phyloP scores from a whole-genome alignment of 495 filamentous ascomycete genomes.

The Aspergillus sparsus region DNA sequence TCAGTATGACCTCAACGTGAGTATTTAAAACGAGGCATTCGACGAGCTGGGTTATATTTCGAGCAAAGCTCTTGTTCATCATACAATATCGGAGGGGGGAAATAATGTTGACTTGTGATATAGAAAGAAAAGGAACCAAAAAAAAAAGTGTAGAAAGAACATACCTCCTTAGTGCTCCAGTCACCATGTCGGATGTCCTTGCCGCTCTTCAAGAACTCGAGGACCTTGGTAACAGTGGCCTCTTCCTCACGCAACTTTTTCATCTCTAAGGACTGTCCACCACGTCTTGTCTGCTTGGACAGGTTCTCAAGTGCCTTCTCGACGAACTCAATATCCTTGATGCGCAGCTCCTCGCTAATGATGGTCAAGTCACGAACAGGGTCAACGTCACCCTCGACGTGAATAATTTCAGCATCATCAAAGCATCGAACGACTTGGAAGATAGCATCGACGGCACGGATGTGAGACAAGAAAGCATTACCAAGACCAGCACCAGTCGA shows the following conservation, averaged over 20 bases:
- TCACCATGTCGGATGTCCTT: constrained; percentile 89
- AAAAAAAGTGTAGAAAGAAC: constrained; percentile 37
- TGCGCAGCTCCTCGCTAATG: constrained; percentile 92
- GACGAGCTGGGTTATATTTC: constrained; percentile 96
- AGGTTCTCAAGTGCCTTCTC: constrained; percentile 90
- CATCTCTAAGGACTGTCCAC: constrained; percentile 96
- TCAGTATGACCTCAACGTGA: constrained; percentile 79
- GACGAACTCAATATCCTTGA: constrained; percentile 99
- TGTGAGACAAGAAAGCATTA: constrained; percentile 98
- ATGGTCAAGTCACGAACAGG: constrained; percentile 91
- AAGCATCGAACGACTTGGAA: constrained; percentile 99
- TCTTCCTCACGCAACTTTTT: constrained; percentile 97
- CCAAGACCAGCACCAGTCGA: constrained; percentile 97
- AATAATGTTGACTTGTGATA: constrained; percentile 5
- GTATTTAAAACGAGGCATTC: constrained; percentile 67
- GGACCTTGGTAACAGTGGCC: constrained; percentile 84
- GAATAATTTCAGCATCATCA: constrained; percentile 99
- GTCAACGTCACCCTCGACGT: constrained; percentile 98
- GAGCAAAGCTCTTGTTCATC: constrained; percentile 99
- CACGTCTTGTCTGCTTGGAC: constrained; percentile 89
- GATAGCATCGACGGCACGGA: constrained; percentile 98
- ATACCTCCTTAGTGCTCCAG: constrained; percentile 95
- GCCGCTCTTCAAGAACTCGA: constrained; percentile 76
- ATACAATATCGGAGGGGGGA: constrained; percentile 45
- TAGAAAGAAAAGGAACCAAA: constrained; percentile 13